Percentiles rank a stretch among this genome's conserved stretches.
These are phyloP conservation scores for Leptodontidium sp. DNA, from an alignment of 2,329 filamentous ascomycete species.

Conservation along the genomic window DNA sequence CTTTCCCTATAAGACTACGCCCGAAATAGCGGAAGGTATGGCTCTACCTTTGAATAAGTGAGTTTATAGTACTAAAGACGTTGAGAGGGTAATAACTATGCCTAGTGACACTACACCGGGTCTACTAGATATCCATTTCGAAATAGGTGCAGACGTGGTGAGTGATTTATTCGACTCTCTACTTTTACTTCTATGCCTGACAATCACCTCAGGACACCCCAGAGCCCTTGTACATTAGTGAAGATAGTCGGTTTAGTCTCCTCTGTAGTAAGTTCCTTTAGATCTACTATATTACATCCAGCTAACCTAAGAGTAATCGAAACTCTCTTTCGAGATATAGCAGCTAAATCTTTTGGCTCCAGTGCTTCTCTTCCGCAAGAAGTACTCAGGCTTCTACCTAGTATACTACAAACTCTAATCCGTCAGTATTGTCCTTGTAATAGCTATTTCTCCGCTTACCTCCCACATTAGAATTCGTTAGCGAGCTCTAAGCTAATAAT, in stretches of 20 bases:
- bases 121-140: slow-evolving; percentile 1
- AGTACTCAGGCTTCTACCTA: slow-evolving; percentile 1
- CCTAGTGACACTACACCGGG: neutral
- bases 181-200: neutral
- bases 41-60: neutral
- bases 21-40: slow-evolving; percentile 1
- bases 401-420: neutral
- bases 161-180: neutral
- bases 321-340: slow-evolving; percentile 5
- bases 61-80: slow-evolving; percentile 1
- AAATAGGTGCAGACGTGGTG: neutral
- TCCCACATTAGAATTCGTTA: neutral
- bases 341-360: neutral
- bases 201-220: neutral
- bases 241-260: slow-evolving; percentile 8
- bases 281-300: slow-evolving; percentile 3
- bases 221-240: slow-evolving; percentile 1
- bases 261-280: neutral
- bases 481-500: slow-evolving; percentile 5
- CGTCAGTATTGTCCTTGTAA: slow-evolving; percentile 4
- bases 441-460: neutral
- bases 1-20: neutral
- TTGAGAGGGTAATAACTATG: slow-evolving; percentile 9
- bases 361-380: neutral
- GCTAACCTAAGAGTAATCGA: slow-evolving; percentile 5